Evolutionary conservation across 352 stramenopile genomes (phyloP).

Genomic region (Phytophthora constricta): DNA sequence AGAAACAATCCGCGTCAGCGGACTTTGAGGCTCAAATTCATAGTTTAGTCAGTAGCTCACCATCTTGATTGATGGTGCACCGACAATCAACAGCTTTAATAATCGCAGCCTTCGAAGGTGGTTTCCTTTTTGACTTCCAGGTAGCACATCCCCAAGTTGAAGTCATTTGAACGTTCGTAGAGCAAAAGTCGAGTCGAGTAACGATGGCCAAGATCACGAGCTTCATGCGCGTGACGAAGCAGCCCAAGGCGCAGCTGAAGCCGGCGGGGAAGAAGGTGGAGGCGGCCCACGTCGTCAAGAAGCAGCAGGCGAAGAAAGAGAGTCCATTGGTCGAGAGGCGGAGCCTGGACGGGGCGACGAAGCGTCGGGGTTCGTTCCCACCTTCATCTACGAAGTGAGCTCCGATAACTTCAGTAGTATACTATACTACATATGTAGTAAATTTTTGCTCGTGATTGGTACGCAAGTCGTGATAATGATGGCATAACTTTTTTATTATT

Average conservation of each 20-base stretch:
- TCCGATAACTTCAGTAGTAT: background rate
- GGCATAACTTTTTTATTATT: too few species aligned
- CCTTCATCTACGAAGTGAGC: conserved; percentile 62
- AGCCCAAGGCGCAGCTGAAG: conserved; percentile 42
- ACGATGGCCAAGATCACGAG: conserved; percentile 72
- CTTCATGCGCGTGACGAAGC: conserved; percentile 78
- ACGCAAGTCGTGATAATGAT: too few species aligned
- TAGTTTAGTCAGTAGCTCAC: too few species aligned
- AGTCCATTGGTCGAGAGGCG: conserved; percentile 9
- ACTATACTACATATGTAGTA: background rate
- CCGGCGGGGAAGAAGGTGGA: conserved; percentile 38
- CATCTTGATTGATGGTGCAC: too few species aligned
- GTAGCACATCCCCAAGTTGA: too few species aligned
- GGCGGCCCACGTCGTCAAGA: conserved; percentile 15
- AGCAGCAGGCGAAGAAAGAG: conserved; percentile 11
- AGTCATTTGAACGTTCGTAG: too few species aligned
- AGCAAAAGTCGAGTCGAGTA: too few species aligned
- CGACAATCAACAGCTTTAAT: too few species aligned
- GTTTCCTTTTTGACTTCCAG: too few species aligned
- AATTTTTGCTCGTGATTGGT: conserved; percentile 1
- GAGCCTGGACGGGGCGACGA: conserved; percentile 27
- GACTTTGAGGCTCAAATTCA: too few species aligned
- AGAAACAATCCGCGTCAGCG: too few species aligned
- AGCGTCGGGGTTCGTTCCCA: conserved; percentile 47
- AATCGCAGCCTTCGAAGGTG: too few species aligned